Conservation (phyloP, 2,329 filamentous ascomycete species). For the Pseudonectria buxi region DNA sequence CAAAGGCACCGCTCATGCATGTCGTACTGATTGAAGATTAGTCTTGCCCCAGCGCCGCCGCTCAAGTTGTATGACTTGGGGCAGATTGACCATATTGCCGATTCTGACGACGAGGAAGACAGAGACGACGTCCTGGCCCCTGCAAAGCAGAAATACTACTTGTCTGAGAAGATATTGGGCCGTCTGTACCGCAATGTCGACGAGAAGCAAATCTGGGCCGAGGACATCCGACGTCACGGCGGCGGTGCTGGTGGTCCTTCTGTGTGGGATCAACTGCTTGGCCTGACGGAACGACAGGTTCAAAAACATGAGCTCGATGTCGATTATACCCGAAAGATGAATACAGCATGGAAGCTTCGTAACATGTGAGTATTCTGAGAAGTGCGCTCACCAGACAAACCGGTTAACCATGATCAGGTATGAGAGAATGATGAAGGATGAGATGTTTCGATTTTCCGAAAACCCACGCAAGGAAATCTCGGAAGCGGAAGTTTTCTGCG, state of each 20-base stretch:
- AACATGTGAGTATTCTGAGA: constrained; percentile 37
- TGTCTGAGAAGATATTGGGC: constrained; percentile 62
- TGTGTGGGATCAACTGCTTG: constrained; percentile 39
- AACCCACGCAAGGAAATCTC: constrained; percentile 37
- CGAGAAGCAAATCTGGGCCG: constrained; percentile 58
- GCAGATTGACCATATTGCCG: constrained; percentile 25
- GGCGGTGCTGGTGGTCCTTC: constrained; percentile 22
- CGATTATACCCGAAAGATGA: constrained; percentile 27
- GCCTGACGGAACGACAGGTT: constrained; percentile 14
- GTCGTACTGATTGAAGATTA: too few species aligned
- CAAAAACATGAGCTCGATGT: constrained; percentile 15
- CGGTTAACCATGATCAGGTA: constrained; percentile 32
- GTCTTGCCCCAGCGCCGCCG: constrained; percentile 40
- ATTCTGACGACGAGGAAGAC: constrained; percentile 31
- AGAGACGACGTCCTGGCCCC: constrained; percentile 37
- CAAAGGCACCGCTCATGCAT: too few species aligned
- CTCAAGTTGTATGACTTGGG: constrained; percentile 38
- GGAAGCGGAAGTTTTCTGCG: constrained; percentile 50
- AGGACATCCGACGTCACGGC: constrained; percentile 34
- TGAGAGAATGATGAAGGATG: constrained; percentile 34
- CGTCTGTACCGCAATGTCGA: constrained; percentile 66
- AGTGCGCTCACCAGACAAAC: constrained; percentile 21
- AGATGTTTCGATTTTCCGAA: constrained; percentile 38
- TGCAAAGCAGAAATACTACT: constrained; percentile 52
- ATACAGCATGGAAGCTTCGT: constrained; percentile 38